phyloP scores from a whole-genome alignment of 148 eudicot species.

The Rhododendron henanense region DNA sequence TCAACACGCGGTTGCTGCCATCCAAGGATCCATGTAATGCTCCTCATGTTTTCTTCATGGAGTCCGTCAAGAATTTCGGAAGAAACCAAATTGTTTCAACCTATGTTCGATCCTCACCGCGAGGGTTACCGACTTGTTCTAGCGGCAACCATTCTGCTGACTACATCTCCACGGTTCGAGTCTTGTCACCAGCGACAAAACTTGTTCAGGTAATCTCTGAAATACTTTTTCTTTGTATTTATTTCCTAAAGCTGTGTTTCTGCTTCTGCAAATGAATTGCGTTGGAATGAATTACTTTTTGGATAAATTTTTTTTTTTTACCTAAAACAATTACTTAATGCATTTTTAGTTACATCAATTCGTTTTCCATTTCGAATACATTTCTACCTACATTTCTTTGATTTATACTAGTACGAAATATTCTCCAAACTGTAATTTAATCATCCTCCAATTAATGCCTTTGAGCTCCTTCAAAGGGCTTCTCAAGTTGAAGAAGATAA shows the following conservation, averaged over 20 bases:
- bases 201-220: slow-evolving; percentile 8
- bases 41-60: slow-evolving; percentile 13
- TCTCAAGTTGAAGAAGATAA: no score
- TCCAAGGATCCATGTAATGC: slow-evolving; percentile 15
- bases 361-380: no score
- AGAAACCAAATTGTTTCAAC: slow-evolving; percentile 7
- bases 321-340: no score
- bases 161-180: slow-evolving; percentile 11
- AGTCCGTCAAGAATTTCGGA: neutral
- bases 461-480: no score
- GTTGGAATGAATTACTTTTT: no score
- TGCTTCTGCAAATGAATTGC: neutral
- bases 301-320: no score
- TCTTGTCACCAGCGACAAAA: slow-evolving; percentile 17
- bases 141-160: neutral
- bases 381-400: no score
- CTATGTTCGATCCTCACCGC: slow-evolving; percentile 12
- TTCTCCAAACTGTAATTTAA: no score
- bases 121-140: slow-evolving; percentile 12
- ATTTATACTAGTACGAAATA: no score
- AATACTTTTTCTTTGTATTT: neutral
- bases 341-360: no score
- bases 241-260: neutral
- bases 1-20: slow-evolving; percentile 13
- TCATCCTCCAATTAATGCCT: no score